Evolutionary conservation across 1,139 yeast species (phyloP).

Genomic region (Zygosaccharomyces sapae): DNA sequence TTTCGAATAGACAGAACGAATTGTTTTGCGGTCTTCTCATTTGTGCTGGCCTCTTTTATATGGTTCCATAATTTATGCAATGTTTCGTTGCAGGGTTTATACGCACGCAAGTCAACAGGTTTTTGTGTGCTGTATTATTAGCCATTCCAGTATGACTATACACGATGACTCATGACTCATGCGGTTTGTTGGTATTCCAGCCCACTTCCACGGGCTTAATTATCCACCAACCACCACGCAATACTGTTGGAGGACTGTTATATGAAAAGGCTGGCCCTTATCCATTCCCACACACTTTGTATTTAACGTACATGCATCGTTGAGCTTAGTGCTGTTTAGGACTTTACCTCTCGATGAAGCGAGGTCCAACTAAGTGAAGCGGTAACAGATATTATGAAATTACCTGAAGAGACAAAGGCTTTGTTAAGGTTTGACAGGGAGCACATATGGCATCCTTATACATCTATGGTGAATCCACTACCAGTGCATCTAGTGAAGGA

Average conservation of each 20-base stretch:
- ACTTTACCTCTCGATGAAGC: slow-evolving; percentile 1
- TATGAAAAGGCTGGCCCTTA: no score
- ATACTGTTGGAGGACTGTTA: no score
- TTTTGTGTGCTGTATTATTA: no score
- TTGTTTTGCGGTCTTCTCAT: not conserved
- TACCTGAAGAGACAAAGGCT: slow-evolving; percentile 11
- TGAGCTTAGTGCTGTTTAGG: slow-evolving; percentile 5
- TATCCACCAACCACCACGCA: no score
- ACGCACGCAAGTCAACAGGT: no score
- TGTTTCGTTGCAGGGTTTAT: no score
- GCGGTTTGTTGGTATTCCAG: no score
- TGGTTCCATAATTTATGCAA: not conserved
- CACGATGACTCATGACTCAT: no score
- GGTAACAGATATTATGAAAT: not conserved
- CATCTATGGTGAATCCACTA: slow-evolving; percentile 33
- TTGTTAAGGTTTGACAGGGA: slow-evolving; percentile 28
- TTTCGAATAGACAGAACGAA: not conserved
- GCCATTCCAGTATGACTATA: no score
- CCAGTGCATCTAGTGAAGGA: slow-evolving; percentile 33
- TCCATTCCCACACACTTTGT: no score
- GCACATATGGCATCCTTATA: slow-evolving; percentile 39
- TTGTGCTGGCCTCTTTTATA: not conserved
- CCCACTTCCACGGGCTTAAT: no score
- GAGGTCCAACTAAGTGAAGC: not conserved
- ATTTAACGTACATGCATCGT: not conserved